These are phyloP conservation scores for Thelonectria rubi DNA, from an alignment of 2,329 filamentous ascomycete genomes.

Conservation along the genomic window DNA sequence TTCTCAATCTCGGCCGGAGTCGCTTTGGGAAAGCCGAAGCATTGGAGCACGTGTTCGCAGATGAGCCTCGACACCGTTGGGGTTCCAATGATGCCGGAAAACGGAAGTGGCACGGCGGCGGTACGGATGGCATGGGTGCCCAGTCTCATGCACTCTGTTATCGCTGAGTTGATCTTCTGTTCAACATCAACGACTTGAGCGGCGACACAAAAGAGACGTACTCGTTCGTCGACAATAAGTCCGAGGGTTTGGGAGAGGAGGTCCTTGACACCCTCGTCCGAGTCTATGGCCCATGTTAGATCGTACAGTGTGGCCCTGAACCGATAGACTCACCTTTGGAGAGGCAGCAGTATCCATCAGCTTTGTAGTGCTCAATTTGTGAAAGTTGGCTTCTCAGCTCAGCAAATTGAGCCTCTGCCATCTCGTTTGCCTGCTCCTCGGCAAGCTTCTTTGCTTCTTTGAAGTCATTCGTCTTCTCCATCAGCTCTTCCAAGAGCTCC, in stretches of 20 bases:
- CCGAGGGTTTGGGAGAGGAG: constrained; percentile 40
- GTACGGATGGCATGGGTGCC: constrained; percentile 42
- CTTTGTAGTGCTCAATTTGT: constrained; percentile 42
- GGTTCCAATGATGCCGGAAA: constrained; percentile 38
- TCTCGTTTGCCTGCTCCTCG: constrained; percentile 32
- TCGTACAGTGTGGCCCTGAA: rapidly evolving
- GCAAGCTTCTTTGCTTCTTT: constrained; percentile 38
- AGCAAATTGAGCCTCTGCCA: constrained; percentile 37
- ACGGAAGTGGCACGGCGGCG: constrained; percentile 38
- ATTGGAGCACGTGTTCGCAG: constrained; percentile 42
- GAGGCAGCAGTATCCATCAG: constrained; percentile 39
- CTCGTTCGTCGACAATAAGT: constrained; percentile 42
- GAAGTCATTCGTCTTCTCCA: constrained; percentile 40
- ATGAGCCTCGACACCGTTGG: constrained; percentile 41
- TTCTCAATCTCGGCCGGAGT: constrained; percentile 35
- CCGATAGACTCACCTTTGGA: constrained; percentile 28
- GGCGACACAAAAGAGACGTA: constrained; percentile 44
- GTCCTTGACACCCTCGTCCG: constrained; percentile 37
- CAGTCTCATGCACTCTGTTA: constrained; percentile 43
- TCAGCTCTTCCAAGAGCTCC: constrained; percentile 35
- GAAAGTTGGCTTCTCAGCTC: constrained; percentile 36
- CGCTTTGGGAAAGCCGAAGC: constrained; percentile 41
- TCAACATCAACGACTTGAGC: constrained; percentile 44
- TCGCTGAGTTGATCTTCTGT: constrained; percentile 44
- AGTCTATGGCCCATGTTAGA: constrained; percentile 24